Evolutionary conservation across 1,284 basidiomycete species (phyloP), one percentile per base, ranked within the genome.

Genomic region (Ceratobasidium sp.): DNA sequence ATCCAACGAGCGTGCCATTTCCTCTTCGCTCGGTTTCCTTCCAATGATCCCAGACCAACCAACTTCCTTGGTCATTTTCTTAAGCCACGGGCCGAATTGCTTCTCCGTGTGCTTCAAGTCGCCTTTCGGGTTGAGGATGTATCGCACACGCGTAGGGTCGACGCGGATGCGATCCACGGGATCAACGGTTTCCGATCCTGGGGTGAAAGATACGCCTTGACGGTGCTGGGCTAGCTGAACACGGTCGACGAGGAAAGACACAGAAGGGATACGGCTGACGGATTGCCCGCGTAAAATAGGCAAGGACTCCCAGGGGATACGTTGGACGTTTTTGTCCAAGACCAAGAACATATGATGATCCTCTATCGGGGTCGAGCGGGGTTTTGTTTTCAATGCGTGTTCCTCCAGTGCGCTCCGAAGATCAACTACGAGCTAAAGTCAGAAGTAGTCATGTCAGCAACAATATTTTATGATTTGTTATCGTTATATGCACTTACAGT

Each of bases 231-330:
- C 87, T 71, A 92, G 85, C 30, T 86, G 83, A 55, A 97, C 77
- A 39, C 95, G 87, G 78, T 98, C 97, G 43, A 92, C 81, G 21
- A 99, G 82, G 84, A 98, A 98, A 55, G 93, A 88, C 61, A 96
- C 80, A 53, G 91, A 93, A 0, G 97, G 96, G 74, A 98, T 89
- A 8, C 97, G 91, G 79, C 93, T 96, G 77, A 98, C 88, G 53
- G 95, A 93, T 72, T 89, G 86, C 6, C 92, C 92, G 62, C 93
- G 86, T 9, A 99, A 83, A 55, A 90, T 87, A 0, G 97, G 96
- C 28, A 98, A 89, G 32, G 92, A 96, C 82, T 99, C 97, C 97
- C 97, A 99, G 0, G 97, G 97, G 73, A 99, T 85, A 0, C 89
- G 87, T 77, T 96, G 93, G 14, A 97, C 84, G 74, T 94, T 91